Evolutionary conservation across 2,329 filamentous ascomycete species (phyloP), one percentile per base, ranked within the genome.

Genomic region (Ophiostoma angusticollis): DNA sequence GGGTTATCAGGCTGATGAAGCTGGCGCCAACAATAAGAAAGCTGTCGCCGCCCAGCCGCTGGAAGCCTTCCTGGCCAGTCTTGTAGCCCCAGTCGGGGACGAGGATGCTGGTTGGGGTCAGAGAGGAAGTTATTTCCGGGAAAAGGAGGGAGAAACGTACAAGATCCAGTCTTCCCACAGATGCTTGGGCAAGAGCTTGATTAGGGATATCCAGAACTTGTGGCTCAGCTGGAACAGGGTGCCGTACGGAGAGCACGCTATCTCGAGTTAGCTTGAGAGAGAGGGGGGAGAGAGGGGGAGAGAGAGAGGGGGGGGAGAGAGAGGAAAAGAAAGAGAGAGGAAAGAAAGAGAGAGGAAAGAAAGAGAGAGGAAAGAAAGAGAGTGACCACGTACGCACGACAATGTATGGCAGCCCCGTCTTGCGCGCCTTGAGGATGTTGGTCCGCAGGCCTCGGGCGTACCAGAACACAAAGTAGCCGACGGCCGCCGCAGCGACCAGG

Each of bases 1-100:
- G 69, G 5, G 74, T 73, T 47, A 67, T 70, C 25, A 81, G 48
- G 14, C 66, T 53, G 13, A 75, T 61, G 24, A 53, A 55, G 7
- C 61, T 60, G 0, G 80, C 76, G 0, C 74, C 68, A 7, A 78
- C 78, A n/a, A 75, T 49, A 7, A 85, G 48, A 49, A 84, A 78
- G 11, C 70, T 64, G 47, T 85, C 78, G 17, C 39, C 37, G 31
- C 74, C 77, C 9, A 74, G 51, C 13, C 66, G 61, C 21, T 68
- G 60, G 51, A 78, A 85, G 13, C 71, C 63, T 16, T 65, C 61
- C 49, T 77, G 70, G 21, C 70, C 66, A 11, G 64, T 54, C n/a
- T 56, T 54, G 58, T 72, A 81, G 7, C 63, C 54, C 66, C 74
- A 81, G 49, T 82, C 72, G 2, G 69, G 69, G n/a, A 62, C 52